phyloP scores from a whole-genome alignment of 139 green algal genomes.

The Chlamydomonas sp. region DNA sequence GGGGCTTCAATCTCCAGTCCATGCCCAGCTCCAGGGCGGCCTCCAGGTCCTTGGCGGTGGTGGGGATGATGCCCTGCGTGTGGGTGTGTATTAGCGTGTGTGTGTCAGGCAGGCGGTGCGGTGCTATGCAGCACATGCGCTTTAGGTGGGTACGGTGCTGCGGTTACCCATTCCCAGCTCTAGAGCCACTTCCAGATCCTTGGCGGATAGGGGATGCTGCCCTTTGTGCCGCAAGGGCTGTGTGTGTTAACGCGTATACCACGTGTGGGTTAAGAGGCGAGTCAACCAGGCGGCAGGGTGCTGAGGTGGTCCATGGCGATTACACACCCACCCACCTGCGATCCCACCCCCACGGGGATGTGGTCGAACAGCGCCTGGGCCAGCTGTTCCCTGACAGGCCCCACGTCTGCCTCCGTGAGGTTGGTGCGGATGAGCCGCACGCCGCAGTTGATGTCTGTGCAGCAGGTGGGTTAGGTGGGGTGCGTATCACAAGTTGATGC shows the following conservation, averaged over 20 bases:
- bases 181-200: slow-evolving; percentile 83
- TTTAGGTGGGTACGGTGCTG: too few species aligned
- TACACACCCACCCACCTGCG: slow-evolving; percentile 56
- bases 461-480: neutral
- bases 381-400: slow-evolving; percentile 79
- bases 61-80: slow-evolving; percentile 83
- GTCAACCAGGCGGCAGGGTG: too few species aligned
- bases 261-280: too few species aligned
- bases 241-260: too few species aligned
- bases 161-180: slow-evolving; percentile 92
- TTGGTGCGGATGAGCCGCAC: slow-evolving; percentile 91
- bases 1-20: slow-evolving; percentile 48
- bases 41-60: slow-evolving; percentile 80
- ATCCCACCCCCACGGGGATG: slow-evolving; percentile 94
- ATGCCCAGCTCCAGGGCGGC: slow-evolving; percentile 90
- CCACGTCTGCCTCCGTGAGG: slow-evolving; percentile 80
- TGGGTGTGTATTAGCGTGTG: slow-evolving; percentile 30
- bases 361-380: slow-evolving; percentile 92
- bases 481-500: neutral
- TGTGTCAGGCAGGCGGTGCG: too few species aligned
- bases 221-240: too few species aligned
- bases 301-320: neutral
- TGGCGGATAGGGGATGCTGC: slow-evolving; percentile 62
- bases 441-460: slow-evolving; percentile 93
- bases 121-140: too few species aligned